Conservation (phyloP, 2,329 filamentous ascomycete genomes). For the Laburnicola sp. region DNA sequence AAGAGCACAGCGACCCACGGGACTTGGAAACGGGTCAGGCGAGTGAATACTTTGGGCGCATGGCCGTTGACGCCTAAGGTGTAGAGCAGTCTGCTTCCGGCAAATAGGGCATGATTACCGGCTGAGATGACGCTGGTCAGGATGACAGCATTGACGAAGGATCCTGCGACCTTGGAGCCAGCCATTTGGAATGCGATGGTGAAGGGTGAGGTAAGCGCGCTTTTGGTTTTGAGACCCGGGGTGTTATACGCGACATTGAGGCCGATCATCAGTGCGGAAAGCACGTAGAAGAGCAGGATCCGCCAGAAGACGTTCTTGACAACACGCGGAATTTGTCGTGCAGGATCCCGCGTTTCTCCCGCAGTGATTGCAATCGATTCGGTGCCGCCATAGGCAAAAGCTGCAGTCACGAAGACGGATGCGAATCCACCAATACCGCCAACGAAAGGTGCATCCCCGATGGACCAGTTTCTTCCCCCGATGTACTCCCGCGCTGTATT, state of each 20-base stretch:
- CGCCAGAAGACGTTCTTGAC: slow-evolving; percentile 84
- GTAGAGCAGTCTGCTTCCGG: slow-evolving; percentile 58
- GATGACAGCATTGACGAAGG: slow-evolving; percentile 68
- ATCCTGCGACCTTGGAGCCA: slow-evolving; percentile 62
- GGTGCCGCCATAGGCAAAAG: slow-evolving; percentile 73
- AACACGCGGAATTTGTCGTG: slow-evolving; percentile 80
- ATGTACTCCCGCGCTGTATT: slow-evolving; percentile 29
- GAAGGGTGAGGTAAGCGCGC: slow-evolving; percentile 59
- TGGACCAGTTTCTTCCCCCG: slow-evolving; percentile 68
- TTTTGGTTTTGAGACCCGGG: slow-evolving; percentile 40
- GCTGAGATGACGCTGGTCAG: slow-evolving; percentile 63
- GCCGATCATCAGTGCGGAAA: slow-evolving; percentile 48
- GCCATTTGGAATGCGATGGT: slow-evolving; percentile 67
- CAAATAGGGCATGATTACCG: slow-evolving; percentile 60
- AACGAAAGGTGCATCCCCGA: slow-evolving; percentile 59
- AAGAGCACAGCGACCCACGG: slow-evolving; percentile 44
- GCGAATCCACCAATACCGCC: slow-evolving; percentile 57
- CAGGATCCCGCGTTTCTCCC: slow-evolving; percentile 76
- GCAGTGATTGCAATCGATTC: slow-evolving; percentile 77
- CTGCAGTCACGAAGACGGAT: slow-evolving; percentile 73
- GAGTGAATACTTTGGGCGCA: slow-evolving; percentile 71
- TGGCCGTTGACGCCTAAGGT: slow-evolving; percentile 60
- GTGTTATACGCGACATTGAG: slow-evolving; percentile 48
- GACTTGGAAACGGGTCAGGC: slow-evolving; percentile 49
- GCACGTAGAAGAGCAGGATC: slow-evolving; percentile 48